Evolutionary conservation across 2,329 filamentous ascomycete genomes (phyloP).

Genomic region (Penicillium concentricum): DNA sequence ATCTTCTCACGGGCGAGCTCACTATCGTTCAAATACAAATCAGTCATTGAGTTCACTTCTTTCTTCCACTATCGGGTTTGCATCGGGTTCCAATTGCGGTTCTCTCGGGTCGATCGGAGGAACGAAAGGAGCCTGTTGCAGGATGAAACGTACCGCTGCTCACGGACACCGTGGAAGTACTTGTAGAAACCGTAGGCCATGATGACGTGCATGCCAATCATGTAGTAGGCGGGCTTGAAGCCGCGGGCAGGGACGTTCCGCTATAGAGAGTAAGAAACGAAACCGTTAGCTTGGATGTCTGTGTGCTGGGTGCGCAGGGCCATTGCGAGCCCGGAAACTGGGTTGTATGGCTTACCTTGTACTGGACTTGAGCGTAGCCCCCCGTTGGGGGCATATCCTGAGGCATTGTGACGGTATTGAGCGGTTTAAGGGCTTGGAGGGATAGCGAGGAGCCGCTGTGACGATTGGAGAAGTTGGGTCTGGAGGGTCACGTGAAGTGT

Average conservation of each 20-base stretch:
- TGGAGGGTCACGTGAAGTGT: conserved; percentile 28
- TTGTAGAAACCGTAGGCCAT: conserved; percentile 93
- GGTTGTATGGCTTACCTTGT: conserved; percentile 67
- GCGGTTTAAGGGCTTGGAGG: conserved; percentile 21
- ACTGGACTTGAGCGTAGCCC: conserved; percentile 95
- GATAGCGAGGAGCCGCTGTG: conserved; percentile 20
- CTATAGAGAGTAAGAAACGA: conserved; percentile 44
- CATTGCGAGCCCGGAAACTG: neutral
- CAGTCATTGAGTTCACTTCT: neutral
- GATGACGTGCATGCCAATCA: conserved; percentile 72
- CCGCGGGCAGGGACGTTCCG: conserved; percentile 90
- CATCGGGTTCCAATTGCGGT: conserved; percentile 10
- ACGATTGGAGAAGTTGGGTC: conserved; percentile 31
- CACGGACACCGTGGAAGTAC: conserved; percentile 75
- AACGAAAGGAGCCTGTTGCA: neutral
- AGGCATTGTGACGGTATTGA: conserved; percentile 64
- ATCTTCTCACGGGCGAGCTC: conserved; percentile 96
- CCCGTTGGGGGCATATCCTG: conserved; percentile 96
- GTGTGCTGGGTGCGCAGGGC: neutral
- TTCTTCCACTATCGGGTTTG: neutral
- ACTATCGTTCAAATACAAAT: conserved; percentile 48
- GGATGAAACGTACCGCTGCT: conserved; percentile 72
- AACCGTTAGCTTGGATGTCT: conserved; percentile 7
- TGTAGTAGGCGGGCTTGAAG: conserved; percentile 78
- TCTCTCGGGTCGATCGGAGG: conserved; percentile 13